Conservation (phyloP, 768 basidiomycete species). For the Kwoniella heveanensis region DNA sequence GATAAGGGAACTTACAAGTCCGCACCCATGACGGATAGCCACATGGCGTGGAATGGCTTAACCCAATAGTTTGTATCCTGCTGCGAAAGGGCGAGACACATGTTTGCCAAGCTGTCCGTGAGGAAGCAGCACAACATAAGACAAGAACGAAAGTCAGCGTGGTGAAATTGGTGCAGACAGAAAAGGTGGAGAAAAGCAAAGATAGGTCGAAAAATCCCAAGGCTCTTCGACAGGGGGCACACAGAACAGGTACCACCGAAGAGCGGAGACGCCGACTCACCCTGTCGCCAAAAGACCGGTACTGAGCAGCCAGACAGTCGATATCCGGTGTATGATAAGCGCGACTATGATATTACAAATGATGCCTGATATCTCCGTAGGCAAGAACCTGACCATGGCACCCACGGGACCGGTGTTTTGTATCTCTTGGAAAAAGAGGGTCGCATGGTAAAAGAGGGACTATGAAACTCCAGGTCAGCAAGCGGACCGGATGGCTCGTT, state of each 20-base stretch:
- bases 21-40: conserved; percentile 43
- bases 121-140: not conserved
- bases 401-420: conserved; percentile 13
- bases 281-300: conserved; percentile 49
- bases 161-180: too few relatives aligned
- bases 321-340: conserved; percentile 39
- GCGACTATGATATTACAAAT: conserved; percentile 42
- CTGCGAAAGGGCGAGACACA: conserved; percentile 37
- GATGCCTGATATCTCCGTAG: conserved; percentile 39
- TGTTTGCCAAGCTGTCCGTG: conserved; percentile 31
- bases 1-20: conserved; percentile 37
- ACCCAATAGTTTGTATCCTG: conserved; percentile 41
- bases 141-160: not conserved
- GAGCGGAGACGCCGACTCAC: too few relatives aligned
- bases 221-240: too few relatives aligned
- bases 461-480: too few relatives aligned
- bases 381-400: conserved; percentile 36
- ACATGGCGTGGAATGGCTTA: conserved; percentile 22
- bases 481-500: conserved; percentile 32
- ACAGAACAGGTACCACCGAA: too few relatives aligned
- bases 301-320: conserved; percentile 47
- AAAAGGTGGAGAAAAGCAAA: too few relatives aligned
- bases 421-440: conserved; percentile 22
- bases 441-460: conserved; percentile 24
- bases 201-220: too few relatives aligned